Evolutionary conservation across 257 asterid species (phyloP), one percentile per base, ranked within the genome.

Genomic region (Echites panduratus): DNA sequence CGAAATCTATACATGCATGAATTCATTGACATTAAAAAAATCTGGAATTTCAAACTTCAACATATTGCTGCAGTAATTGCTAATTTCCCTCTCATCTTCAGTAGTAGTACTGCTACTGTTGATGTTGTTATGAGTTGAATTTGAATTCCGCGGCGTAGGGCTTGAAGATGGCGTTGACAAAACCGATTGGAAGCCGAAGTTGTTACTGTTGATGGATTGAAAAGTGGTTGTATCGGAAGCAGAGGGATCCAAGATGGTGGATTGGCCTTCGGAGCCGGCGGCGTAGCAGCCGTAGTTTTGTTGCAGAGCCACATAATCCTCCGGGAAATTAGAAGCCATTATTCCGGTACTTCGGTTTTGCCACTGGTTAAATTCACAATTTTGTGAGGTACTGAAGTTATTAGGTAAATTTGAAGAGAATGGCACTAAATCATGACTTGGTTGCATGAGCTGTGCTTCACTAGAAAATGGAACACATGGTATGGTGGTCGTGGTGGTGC

Each of bases 151-250:
- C 35, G 84, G 79, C 0, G 91, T 73, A 0, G 96, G 86, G 65
- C 91, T 88, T 32, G 97, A 86, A 2, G 96, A 88, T 41, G 95
- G 92, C 8, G 93, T 88, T 45, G 95, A 87, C 12, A 87, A 72
- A 79, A 73, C 85, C 12, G 97, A 83, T n/a, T 84, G 94, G 75
- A 89, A 85, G 70, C 87, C 61, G 81, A 86, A 83, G 41, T 83
- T 82, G 58, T 75, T 79, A 76, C 74, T 78, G 80, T 82, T 79
- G 81, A 67, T 84, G 20, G 90, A 82, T 57, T 85, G 92, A 66
- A 81, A 82, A 14, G 87, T 86, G 3, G 90, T 74, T 12, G 82
- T 77, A 35, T 87, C 95, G 3, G 89, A 85, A 0, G 86, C 81
- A 19, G 81, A 77, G 2, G 53, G 56, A 35, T 82, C 89, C 77